A percentile compares a stretch with the other conserved stretches of the same genome.
phyloP scores from a whole-genome alignment of 2,329 filamentous ascomycete species.

The Penicillium olsonii region DNA sequence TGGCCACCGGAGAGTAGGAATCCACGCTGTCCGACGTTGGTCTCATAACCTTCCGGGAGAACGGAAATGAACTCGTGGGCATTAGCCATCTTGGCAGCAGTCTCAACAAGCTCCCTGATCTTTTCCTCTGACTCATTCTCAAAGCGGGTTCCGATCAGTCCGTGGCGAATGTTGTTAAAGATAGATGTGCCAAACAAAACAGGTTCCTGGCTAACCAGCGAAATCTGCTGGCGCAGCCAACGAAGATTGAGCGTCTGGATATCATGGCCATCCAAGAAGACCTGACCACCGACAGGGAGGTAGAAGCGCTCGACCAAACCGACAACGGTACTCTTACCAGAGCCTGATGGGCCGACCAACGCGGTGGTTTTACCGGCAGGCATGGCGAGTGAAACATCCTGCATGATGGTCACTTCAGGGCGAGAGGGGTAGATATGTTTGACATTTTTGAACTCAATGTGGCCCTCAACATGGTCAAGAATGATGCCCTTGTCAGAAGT shows the following conservation, averaged over 20 bases:
- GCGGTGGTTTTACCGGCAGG: conserved; percentile 91
- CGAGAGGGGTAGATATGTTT: conserved; percentile 95
- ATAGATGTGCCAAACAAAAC: conserved; percentile 88
- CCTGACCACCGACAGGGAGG: conserved; percentile 75
- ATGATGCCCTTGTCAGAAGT: conserved; percentile 69
- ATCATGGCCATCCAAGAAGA: conserved; percentile 81
- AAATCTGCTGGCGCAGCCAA: conserved; percentile 90
- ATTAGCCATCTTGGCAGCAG: conserved; percentile 87
- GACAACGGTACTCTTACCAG: conserved; percentile 92
- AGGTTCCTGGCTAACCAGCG: conserved; percentile 90
- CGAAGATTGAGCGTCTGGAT: conserved; percentile 78
- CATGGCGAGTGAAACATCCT: conserved; percentile 75
- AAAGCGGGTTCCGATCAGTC: conserved; percentile 78
- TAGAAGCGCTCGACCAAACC: conserved; percentile 95
- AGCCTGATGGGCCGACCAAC: conserved; percentile 89
- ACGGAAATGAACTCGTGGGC: conserved; percentile 86
- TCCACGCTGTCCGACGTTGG: conserved; percentile 91
- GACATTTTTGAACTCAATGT: conserved; percentile 76
- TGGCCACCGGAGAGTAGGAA: conserved; percentile 92
- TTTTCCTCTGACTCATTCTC: conserved; percentile 69
- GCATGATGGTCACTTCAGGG: conserved; percentile 85
- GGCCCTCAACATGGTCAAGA: conserved; percentile 71
- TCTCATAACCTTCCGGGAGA: conserved; percentile 87
- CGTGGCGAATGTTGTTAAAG: conserved; percentile 85
- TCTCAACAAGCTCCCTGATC: conserved; percentile 69